These are phyloP conservation scores for Solanum paucissectum DNA, from an alignment of 257 asterid genomes.

Conservation along the genomic window DNA sequence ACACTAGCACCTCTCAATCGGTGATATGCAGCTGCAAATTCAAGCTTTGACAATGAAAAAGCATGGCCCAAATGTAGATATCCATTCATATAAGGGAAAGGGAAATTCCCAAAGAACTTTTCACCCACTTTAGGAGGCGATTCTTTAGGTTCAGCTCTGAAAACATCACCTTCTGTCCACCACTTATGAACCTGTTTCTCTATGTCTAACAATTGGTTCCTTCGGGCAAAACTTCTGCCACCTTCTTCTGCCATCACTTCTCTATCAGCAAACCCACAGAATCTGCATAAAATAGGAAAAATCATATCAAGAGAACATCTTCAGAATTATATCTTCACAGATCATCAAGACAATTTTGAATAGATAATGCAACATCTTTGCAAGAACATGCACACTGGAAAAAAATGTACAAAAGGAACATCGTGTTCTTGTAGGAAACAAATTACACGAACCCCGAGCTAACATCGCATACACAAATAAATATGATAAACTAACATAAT, in stretches of 20 bases:
- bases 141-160: conserved; percentile 57
- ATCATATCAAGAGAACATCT: not conserved
- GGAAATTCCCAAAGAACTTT: conserved; percentile 83
- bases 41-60: conserved; percentile 77
- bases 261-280: conserved; percentile 23
- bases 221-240: conserved; percentile 66
- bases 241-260: conserved; percentile 58
- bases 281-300: conserved; percentile 13
- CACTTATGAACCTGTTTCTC: conserved; percentile 50
- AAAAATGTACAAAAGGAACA: not conserved
- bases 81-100: conserved; percentile 94
- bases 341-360: not conserved
- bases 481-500: not conserved
- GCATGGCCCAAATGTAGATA: conserved; percentile 90
- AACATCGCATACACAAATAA: not conserved
- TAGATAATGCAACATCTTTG: not conserved
- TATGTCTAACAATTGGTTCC: conserved; percentile 45
- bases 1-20: conserved; percentile 82
- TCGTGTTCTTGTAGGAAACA: not conserved
- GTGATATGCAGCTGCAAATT: conserved; percentile 88
- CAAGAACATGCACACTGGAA: not conserved
- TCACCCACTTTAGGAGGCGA: conserved; percentile 59
- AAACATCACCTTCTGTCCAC: conserved; percentile 73
- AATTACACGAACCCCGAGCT: not conserved
- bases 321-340: not conserved